A percentile compares a stretch with the other conserved stretches of the same genome.
phyloP scores from a whole-genome alignment of 805 yeast species.

The Candida tibetensis region DNA sequence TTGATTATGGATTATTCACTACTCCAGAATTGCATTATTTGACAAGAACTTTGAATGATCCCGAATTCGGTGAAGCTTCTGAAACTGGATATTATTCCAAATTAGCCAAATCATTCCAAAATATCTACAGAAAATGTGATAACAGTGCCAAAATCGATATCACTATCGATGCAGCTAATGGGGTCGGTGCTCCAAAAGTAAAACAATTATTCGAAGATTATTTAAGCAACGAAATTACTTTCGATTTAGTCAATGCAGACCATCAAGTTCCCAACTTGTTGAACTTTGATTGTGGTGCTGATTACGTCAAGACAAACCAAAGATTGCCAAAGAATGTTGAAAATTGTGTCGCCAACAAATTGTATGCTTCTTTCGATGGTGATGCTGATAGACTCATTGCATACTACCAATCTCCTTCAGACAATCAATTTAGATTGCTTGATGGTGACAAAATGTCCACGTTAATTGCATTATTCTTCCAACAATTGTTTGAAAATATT shows the following conservation, averaged over 20 bases:
- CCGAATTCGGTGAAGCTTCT: slow-evolving; percentile 56
- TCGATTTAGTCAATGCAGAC: slow-evolving; percentile 50
- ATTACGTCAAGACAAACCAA: slow-evolving; percentile 89
- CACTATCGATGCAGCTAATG: slow-evolving; percentile 89
- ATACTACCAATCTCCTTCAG: slow-evolving; percentile 48
- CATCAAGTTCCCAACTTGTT: slow-evolving; percentile 54
- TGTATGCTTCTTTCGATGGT: slow-evolving; percentile 90
- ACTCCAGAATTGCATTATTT: slow-evolving; percentile 94
- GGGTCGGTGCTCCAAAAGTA: slow-evolving; percentile 88
- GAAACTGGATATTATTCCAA: slow-evolving; percentile 72
- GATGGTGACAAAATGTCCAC: slow-evolving; percentile 96
- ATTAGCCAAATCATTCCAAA: slow-evolving; percentile 51
- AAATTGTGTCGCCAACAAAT: slow-evolving; percentile 39
- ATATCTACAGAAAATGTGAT: slow-evolving; percentile 33
- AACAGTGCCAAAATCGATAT: slow-evolving; percentile 38
- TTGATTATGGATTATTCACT: slow-evolving; percentile 70
- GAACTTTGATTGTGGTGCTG: slow-evolving; percentile 90
- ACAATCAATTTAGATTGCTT: slow-evolving; percentile 49
- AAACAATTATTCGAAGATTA: slow-evolving; percentile 43
- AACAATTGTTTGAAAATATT: slow-evolving; percentile 46
- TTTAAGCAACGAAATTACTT: slow-evolving; percentile 40
- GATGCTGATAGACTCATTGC: slow-evolving; percentile 95
- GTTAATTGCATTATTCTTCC: slow-evolving; percentile 68
- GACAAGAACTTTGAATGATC: slow-evolving; percentile 69
- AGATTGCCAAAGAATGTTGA: slow-evolving; percentile 61